Evolutionary conservation across 805 yeast species (phyloP).

Genomic region (Torulaspora quercuum): DNA sequence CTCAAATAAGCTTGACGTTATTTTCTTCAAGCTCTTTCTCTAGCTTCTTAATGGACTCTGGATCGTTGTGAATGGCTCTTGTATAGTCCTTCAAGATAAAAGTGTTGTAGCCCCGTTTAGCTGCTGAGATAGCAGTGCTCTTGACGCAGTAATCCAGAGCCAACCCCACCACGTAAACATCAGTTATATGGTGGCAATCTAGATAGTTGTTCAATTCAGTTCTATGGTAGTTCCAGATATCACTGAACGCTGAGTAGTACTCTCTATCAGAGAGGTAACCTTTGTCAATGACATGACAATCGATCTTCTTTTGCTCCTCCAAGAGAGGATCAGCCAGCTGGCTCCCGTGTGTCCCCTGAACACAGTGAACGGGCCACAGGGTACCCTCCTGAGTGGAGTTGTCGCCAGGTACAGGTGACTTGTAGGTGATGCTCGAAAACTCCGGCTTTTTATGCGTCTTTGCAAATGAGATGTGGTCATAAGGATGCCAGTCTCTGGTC

Average conservation of each 20-base stretch:
- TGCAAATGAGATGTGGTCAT: constrained; percentile 78
- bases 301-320: constrained; percentile 36
- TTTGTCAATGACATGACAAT: constrained; percentile 52
- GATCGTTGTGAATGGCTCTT: constrained; percentile 51
- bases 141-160: constrained; percentile 87
- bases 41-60: constrained; percentile 22
- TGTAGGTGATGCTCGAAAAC: constrained; percentile 47
- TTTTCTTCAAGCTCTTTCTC: constrained; percentile 22
- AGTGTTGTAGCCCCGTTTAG: constrained; percentile 58
- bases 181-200: constrained; percentile 44
- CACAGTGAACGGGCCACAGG: constrained; percentile 92
- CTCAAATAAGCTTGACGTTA: constrained; percentile 16
- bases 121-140: constrained; percentile 70
- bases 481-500: constrained; percentile 89
- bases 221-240: constrained; percentile 66
- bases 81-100: constrained; percentile 56
- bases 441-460: constrained; percentile 54
- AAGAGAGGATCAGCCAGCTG: constrained; percentile 41
- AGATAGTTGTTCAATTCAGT: constrained; percentile 61
- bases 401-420: constrained; percentile 45
- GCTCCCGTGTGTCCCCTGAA: constrained; percentile 68
- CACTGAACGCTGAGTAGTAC: constrained; percentile 83
- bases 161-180: constrained; percentile 72
- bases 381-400: constrained; percentile 40
- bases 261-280: constrained; percentile 73